Evolutionary conservation across 805 yeast species (phyloP).

Genomic region (Suhomyces pyralidae): DNA sequence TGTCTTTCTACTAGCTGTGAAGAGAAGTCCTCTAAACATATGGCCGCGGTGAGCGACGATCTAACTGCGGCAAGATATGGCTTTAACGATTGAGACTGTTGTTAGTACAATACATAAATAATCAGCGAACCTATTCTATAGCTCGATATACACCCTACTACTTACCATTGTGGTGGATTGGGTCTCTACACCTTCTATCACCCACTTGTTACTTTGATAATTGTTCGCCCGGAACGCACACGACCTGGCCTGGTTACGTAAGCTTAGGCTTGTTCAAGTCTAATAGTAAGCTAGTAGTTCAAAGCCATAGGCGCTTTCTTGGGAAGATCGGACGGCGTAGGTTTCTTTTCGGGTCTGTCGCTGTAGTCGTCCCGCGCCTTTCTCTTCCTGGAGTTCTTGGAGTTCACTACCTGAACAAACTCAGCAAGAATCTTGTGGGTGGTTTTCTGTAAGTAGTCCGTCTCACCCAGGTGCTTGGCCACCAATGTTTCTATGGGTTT

Average conservation of each 20-base stretch:
- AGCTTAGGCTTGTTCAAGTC: background rate
- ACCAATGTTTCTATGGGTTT: background rate
- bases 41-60: conserved; percentile 87
- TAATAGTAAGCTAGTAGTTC: conserved; percentile 2
- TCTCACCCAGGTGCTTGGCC: background rate
- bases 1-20: conserved; percentile 96
- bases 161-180: background rate
- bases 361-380: conserved; percentile 1
- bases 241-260: background rate
- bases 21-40: conserved; percentile 88
- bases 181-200: background rate
- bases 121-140: background rate
- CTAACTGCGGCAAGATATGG: conserved; percentile 95
- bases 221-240: background rate
- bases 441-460: background rate
- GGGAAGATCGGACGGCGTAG: background rate
- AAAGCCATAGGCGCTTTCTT: conserved; percentile 1
- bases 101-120: conserved; percentile 10
- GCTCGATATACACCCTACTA: background rate
- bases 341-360: conserved; percentile 2
- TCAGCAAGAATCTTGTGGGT: background rate
- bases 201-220: background rate
- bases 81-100: conserved; percentile 90
- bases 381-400: conserved; percentile 6
- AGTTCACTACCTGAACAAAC: background rate